These are phyloP conservation scores for Penicillium cataractarum DNA, from an alignment of 495 filamentous ascomycete genomes.

Conservation along the genomic window DNA sequence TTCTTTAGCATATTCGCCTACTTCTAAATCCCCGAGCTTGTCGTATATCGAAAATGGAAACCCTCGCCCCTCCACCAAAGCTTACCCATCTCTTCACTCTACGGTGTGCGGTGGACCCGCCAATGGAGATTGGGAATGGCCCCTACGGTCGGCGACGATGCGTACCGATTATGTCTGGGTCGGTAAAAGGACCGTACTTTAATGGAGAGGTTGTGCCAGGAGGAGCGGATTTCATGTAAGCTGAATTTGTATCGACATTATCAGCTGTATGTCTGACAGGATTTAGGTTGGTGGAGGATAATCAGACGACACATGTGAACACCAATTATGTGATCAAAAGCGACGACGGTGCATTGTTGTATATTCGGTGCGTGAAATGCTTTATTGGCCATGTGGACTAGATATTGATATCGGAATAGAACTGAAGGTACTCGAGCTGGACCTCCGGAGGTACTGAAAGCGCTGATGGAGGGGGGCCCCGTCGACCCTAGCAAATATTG, in stretches of 20 bases:
- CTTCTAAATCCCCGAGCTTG: background rate
- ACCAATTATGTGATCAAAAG: slow-evolving; percentile 37
- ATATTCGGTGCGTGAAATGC: slow-evolving; percentile 31
- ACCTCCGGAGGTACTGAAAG: slow-evolving; percentile 31
- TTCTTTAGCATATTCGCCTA: background rate
- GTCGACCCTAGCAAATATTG: slow-evolving; percentile 37
- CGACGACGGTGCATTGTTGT: slow-evolving; percentile 34
- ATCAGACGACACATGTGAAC: slow-evolving; percentile 36
- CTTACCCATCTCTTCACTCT: slow-evolving; percentile 37
- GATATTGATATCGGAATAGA: slow-evolving; percentile 3
- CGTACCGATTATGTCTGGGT: slow-evolving; percentile 32
- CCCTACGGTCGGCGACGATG: slow-evolving; percentile 37
- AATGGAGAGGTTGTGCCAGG: slow-evolving; percentile 35
- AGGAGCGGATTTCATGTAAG: slow-evolving; percentile 38
- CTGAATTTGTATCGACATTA: background rate
- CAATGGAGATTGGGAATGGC: slow-evolving; percentile 36
- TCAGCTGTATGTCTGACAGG: background rate
- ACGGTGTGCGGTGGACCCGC: slow-evolving; percentile 32
- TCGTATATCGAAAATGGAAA: slow-evolving; percentile 22
- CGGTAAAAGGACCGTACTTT: slow-evolving; percentile 28
- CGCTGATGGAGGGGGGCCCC: slow-evolving; percentile 34
- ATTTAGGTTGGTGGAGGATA: slow-evolving; percentile 32
- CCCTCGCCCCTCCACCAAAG: slow-evolving; percentile 29
- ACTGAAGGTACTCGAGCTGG: slow-evolving; percentile 37
- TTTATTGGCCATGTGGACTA: background rate